A percentile compares a stretch with the other conserved stretches of the same genome.
Conservation (phyloP, 2,329 filamentous ascomycete species). For the Neofusicoccum ribis region DNA sequence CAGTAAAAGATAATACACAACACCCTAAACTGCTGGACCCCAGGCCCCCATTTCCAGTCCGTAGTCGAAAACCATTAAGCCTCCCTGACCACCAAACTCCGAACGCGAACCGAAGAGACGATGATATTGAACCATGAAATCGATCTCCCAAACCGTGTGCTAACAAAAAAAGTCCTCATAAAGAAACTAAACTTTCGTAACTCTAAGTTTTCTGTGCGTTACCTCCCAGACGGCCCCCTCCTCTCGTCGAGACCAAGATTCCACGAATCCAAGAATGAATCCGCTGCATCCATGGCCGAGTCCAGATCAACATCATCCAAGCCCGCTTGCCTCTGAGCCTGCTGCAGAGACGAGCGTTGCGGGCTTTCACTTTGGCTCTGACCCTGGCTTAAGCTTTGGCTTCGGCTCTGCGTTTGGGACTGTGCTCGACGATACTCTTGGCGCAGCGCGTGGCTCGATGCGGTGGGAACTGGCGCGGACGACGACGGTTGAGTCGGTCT, state of each 20-base stretch:
- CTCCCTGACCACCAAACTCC: too few species aligned
- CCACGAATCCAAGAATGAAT: slow-evolving; percentile 4
- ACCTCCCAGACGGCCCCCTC: too few species aligned
- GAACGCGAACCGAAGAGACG: too few species aligned
- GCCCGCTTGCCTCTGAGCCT: neutral
- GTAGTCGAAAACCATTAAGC: too few species aligned
- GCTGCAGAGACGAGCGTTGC: neutral
- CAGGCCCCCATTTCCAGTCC: too few species aligned
- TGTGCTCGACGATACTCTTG: neutral
- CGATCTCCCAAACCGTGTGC: too few species aligned
- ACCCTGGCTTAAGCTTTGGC: neutral
- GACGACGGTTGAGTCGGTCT: neutral
- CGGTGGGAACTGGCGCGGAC: neutral
- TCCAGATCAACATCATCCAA: slow-evolving; percentile 11
- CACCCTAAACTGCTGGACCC: too few species aligned
- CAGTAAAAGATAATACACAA: too few species aligned
- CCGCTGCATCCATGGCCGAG: slow-evolving; percentile 13
- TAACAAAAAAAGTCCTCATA: too few species aligned
- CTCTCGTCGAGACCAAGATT: neutral
- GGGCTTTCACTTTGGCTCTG: neutral
- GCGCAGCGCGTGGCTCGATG: neutral
- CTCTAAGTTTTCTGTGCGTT: too few species aligned
- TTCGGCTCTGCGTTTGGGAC: neutral
- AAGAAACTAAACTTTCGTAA: too few species aligned
- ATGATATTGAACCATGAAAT: too few species aligned